Evolutionary conservation across 768 basidiomycete genomes (phyloP).

Genomic region (Mycena indigotica): DNA sequence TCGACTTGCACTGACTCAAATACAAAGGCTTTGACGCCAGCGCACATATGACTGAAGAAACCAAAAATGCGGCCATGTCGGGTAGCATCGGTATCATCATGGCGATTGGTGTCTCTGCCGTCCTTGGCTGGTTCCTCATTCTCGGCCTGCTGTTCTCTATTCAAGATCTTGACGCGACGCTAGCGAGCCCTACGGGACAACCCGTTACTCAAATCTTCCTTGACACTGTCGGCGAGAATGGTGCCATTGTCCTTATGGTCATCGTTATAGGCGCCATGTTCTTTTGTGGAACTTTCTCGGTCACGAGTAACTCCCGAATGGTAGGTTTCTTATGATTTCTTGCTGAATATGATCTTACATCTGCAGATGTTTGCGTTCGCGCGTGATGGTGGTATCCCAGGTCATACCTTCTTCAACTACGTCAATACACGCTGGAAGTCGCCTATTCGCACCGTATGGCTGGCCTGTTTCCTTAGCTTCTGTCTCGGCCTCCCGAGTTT

Average conservation of each 20-base stretch:
- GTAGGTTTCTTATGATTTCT: not conserved
- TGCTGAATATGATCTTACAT: not conserved
- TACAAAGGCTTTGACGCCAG: constrained; percentile 69
- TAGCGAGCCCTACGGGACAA: constrained; percentile 58
- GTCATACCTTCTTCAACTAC: constrained; percentile 64
- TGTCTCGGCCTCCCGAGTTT: constrained; percentile 73
- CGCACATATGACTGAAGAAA: constrained; percentile 82
- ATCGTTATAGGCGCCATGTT: constrained; percentile 75
- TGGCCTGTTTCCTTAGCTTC: constrained; percentile 76
- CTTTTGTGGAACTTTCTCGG: constrained; percentile 76
- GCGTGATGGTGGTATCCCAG: constrained; percentile 74
- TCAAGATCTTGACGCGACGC: constrained; percentile 62
- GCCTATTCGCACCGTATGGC: constrained; percentile 78
- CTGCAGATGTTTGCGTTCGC: constrained; percentile 70
- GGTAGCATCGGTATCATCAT: constrained; percentile 70
- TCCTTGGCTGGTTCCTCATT: constrained; percentile 77
- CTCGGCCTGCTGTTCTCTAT: constrained; percentile 76
- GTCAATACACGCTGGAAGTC: constrained; percentile 61
- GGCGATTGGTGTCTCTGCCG: constrained; percentile 70
- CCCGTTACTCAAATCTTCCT: constrained; percentile 81
- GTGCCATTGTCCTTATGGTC: constrained; percentile 76
- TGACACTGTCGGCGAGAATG: constrained; percentile 72
- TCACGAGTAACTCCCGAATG: constrained; percentile 81
- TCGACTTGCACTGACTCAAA: not conserved
- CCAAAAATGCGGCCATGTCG: constrained; percentile 66